A percentile compares a stretch with the other conserved stretches of the same genome.
These are phyloP conservation scores for Cruciata laevipes DNA, from an alignment of 257 asterid genomes.

Conservation along the genomic window DNA sequence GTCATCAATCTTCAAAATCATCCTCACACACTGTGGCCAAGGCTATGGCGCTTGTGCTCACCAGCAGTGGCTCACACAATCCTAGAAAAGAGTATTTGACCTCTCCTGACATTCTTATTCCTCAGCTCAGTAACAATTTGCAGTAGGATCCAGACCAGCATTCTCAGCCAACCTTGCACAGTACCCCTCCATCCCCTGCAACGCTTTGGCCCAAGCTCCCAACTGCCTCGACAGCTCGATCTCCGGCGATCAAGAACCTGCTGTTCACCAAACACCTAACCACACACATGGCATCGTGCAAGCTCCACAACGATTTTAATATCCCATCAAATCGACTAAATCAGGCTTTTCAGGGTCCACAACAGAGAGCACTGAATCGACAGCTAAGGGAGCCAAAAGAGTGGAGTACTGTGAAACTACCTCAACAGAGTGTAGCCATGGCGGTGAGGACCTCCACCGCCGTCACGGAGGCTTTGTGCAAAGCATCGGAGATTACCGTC, in stretches of 20 bases:
- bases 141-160: slow-evolving; percentile 94
- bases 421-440: slow-evolving; percentile 81
- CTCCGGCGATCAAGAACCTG: slow-evolving; percentile 93
- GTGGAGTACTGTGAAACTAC: slow-evolving; percentile 96
- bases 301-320: slow-evolving; percentile 82
- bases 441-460: slow-evolving; percentile 72
- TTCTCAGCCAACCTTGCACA: slow-evolving; percentile 94
- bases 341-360: slow-evolving; percentile 91
- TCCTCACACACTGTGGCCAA: slow-evolving; percentile 96
- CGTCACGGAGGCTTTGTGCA: slow-evolving; percentile 61
- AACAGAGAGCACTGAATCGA: slow-evolving; percentile 86
- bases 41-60: slow-evolving; percentile 88
- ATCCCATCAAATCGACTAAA: slow-evolving; percentile 82
- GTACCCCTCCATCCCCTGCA: slow-evolving; percentile 97
- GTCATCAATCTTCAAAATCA: slow-evolving; percentile 98
- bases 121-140: slow-evolving; percentile 93
- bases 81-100: slow-evolving; percentile 94
- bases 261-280: slow-evolving; percentile 95
- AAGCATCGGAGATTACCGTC: slow-evolving; percentile 65
- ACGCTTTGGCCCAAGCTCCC: slow-evolving; percentile 95
- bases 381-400: slow-evolving; percentile 94
- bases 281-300: slow-evolving; percentile 96
- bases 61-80: slow-evolving; percentile 90
- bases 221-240: slow-evolving; percentile 94
- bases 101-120: slow-evolving; percentile 99